Evolutionary conservation across 148 eudicot species (phyloP), one percentile per base, ranked within the genome.

Genomic region (Arctostaphylos glauca): DNA sequence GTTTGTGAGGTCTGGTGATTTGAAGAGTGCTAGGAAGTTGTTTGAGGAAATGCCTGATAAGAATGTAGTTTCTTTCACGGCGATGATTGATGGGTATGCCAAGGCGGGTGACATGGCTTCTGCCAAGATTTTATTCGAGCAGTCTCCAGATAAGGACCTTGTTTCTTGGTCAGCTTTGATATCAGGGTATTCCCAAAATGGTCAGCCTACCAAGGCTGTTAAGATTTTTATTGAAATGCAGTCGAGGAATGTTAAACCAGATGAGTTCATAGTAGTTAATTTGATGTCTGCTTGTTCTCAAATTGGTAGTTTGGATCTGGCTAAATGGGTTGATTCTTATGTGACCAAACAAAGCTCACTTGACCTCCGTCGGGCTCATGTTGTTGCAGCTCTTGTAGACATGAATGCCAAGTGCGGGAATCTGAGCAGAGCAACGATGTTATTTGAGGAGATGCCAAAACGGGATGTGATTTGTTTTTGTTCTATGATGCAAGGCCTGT

Each of bases 351-450:
- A 70, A 31, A 83, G 86, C 70, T 81, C 84, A 3, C 84, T 89
- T 80, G 89, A 94, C 84, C 84, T 86, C 43, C 47, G 18, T 1
- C 81, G 82, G 6, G 71, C 81, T 73, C 94, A 92, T 82, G 92
- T 94, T 44, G 85, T 81, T 47, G 92, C 94, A 5, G 94, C 94
- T 70, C 89, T 90, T 41, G 87, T 94, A 47, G 91, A 91, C 79
- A 94, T 94, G 95, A 89, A 94, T 85, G 93, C 92, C 23, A 92
- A 94, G 81, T 94, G 98, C 80, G 95, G 94, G 74, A 86, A 92
- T 83, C 78, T 91, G 87, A 93, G 88, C 58, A 87, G 89, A 83
- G 95, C 95, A 0, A 72, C 72, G 59, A 58, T 43, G 47, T 84
- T 91, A 83, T 92, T 94, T 70, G 87, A 86, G 60, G 76, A 74